phyloP scores from a whole-genome alignment of 176 grass and related monocot genomes.

The Themeda triandra region DNA sequence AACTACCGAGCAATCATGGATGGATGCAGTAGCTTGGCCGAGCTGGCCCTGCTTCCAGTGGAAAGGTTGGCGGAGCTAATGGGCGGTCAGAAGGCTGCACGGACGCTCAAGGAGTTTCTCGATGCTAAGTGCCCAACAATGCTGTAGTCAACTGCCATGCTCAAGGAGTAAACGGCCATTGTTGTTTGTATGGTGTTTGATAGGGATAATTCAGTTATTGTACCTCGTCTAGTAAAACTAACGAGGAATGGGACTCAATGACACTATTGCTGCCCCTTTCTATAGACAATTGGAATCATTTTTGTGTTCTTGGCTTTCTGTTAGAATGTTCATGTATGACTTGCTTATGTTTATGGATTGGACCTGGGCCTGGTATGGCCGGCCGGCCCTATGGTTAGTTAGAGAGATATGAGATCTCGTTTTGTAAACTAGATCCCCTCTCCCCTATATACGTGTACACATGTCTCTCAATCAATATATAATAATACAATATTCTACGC shows the following conservation, averaged over 20 bases:
- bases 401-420: too few species aligned
- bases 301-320: too few species aligned
- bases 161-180: neutral
- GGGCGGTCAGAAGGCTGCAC: conserved; percentile 76
- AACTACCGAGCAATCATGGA: conserved; percentile 89
- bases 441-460: too few species aligned
- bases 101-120: conserved; percentile 84
- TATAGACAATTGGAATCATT: too few species aligned
- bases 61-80: conserved; percentile 75
- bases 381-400: too few species aligned
- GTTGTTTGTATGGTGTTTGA: neutral
- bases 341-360: too few species aligned
- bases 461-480: too few species aligned
- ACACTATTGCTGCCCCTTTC: neutral
- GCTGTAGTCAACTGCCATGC: conserved; percentile 20
- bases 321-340: too few species aligned
- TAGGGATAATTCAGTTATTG: too few species aligned
- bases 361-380: too few species aligned
- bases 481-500: too few species aligned
- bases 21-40: conserved; percentile 74
- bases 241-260: neutral
- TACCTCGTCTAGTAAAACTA: neutral
- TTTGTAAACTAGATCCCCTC: too few species aligned
- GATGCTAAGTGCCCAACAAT: conserved; percentile 93
- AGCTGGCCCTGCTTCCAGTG: conserved; percentile 71